A percentile compares a stretch with the other conserved stretches of the same genome.
These are phyloP conservation scores for Citrus cavaleriei DNA, from an alignment of 345 rosid species.

Conservation along the genomic window DNA sequence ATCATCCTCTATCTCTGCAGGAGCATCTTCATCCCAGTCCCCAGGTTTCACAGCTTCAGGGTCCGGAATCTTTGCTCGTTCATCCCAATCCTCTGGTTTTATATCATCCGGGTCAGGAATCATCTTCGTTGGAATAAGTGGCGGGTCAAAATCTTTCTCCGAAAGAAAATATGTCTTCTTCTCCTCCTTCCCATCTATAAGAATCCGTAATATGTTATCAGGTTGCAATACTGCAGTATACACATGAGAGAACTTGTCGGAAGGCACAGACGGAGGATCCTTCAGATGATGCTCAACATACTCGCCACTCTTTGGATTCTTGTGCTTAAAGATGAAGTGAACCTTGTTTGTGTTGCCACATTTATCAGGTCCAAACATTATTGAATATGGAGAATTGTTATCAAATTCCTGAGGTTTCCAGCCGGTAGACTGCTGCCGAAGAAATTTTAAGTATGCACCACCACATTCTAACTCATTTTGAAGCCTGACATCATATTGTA, in stretches of 20 bases:
- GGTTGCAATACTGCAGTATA: conserved; percentile 52
- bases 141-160: conserved; percentile 47
- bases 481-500: conserved; percentile 52
- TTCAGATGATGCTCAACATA: conserved; percentile 51
- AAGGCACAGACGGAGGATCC: conserved; percentile 45
- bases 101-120: conserved; percentile 46
- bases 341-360: conserved; percentile 59
- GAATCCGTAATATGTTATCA: conserved; percentile 35
- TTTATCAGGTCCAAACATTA: conserved; percentile 67
- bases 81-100: conserved; percentile 66
- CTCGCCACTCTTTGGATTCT: conserved; percentile 48
- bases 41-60: conserved; percentile 47
- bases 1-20: conserved; percentile 41
- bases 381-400: conserved; percentile 43
- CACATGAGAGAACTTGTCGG: conserved; percentile 50
- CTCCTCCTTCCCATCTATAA: conserved; percentile 51
- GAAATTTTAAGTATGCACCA: conserved; percentile 57
- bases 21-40: conserved; percentile 64
- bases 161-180: conserved; percentile 42
- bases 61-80: conserved; percentile 40
- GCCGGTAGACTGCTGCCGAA: conserved; percentile 29
- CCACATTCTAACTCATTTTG: conserved; percentile 59
- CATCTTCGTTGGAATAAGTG: conserved; percentile 44
- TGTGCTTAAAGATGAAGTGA: conserved; percentile 55
- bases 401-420: conserved; percentile 42